phyloP scores from a whole-genome alignment of 345 rosid genomes.

The Aquilaria sinensis region DNA sequence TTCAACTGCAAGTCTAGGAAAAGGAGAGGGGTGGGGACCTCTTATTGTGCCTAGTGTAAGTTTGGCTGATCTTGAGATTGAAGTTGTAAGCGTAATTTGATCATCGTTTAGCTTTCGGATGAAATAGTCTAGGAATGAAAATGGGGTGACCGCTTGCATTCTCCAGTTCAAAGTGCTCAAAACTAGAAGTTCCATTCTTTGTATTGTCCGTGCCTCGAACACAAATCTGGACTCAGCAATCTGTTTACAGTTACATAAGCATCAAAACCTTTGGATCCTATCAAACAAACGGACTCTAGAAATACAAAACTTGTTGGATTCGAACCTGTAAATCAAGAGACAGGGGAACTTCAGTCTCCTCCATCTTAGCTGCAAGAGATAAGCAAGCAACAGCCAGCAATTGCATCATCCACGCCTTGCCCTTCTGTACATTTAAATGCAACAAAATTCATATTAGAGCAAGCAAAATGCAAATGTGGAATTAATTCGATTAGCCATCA shows the following conservation, averaged over 20 bases:
- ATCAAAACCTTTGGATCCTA: not conserved
- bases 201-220: conserved; percentile 59
- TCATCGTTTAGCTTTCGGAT: conserved; percentile 43
- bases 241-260: conserved; percentile 19
- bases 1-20: not conserved
- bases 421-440: conserved; percentile 36
- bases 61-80: conserved; percentile 38
- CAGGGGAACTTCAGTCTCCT: conserved; percentile 60
- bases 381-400: conserved; percentile 69
- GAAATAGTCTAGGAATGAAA: conserved; percentile 58
- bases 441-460: not conserved
- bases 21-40: conserved; percentile 25
- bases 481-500: not conserved
- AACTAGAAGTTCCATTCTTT: conserved; percentile 75
- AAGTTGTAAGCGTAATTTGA: conserved; percentile 23
- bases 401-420: conserved; percentile 62
- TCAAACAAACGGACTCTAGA: not conserved
- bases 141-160: conserved; percentile 72
- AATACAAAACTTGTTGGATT: not conserved
- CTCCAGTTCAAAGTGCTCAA: conserved; percentile 65
- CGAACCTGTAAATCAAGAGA: conserved; percentile 63
- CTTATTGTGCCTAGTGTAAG: conserved; percentile 36
- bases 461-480: not conserved
- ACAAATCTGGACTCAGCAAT: conserved; percentile 49
- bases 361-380: conserved; percentile 74